Evolutionary conservation across 208 protist genomes (phyloP).

Genomic region (Acanthamoeba castellanii): DNA sequence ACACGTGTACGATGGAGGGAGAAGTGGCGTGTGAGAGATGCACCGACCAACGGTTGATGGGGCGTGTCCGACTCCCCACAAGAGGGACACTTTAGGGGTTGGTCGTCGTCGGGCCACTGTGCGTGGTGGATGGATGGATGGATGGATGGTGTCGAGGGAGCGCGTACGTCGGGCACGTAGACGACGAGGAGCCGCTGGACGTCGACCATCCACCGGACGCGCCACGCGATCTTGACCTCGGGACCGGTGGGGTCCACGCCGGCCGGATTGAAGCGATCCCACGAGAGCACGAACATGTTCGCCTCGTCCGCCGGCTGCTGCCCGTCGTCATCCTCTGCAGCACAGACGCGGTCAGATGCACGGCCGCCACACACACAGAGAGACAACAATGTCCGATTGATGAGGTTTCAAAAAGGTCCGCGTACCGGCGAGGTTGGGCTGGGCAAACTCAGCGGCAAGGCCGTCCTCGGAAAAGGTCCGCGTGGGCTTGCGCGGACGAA

Average conservation of each 20-base stretch:
- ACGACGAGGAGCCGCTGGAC: conserved; percentile 24
- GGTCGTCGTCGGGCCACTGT: too few relatives aligned
- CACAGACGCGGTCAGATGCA: too few relatives aligned
- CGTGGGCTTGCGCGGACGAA: neutral
- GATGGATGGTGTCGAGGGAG: neutral
- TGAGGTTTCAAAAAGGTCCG: too few relatives aligned
- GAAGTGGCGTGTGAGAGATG: neutral
- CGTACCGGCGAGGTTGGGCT: neutral
- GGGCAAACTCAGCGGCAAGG: neutral
- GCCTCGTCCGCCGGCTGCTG: neutral
- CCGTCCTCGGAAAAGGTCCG: neutral
- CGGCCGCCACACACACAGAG: too few relatives aligned
- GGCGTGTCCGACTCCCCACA: neutral
- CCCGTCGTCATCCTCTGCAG: too few relatives aligned
- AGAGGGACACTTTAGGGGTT: neutral
- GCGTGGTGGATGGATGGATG: too few relatives aligned
- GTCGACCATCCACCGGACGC: conserved; percentile 54
- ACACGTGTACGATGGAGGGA: too few relatives aligned
- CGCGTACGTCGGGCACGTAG: conserved; percentile 67
- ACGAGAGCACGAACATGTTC: conserved; percentile 62
- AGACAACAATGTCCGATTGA: too few relatives aligned
- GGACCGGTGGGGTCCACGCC: conserved; percentile 17
- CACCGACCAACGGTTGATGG: too few relatives aligned
- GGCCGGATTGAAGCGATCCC: conserved; percentile 58
- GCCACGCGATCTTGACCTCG: conserved; percentile 59